Evolutionary conservation across 768 basidiomycete genomes (phyloP).

Genomic region (Leccinum variicolor): DNA sequence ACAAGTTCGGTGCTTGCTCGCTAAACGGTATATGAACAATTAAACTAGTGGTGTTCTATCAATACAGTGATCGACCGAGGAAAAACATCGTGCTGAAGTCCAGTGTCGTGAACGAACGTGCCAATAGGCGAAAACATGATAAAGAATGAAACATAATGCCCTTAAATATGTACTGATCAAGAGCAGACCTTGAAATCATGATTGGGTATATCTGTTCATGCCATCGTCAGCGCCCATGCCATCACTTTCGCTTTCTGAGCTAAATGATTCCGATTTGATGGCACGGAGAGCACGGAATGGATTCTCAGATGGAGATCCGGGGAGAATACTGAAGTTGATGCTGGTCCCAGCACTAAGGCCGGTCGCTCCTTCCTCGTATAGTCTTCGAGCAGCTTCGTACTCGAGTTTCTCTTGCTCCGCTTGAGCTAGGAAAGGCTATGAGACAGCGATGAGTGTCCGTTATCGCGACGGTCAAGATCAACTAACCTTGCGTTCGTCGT

Average conservation of each 20-base stretch:
- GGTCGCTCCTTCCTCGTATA: conserved; percentile 82
- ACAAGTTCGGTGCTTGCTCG: conserved; percentile 19
- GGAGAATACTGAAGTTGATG: conserved; percentile 82
- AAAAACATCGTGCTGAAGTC: conserved; percentile 32
- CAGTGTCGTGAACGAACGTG: conserved; percentile 29
- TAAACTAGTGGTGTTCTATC: conserved; percentile 35
- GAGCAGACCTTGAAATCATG: conserved; percentile 26
- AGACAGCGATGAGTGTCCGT: conserved; percentile 15
- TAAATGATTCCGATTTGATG: conserved; percentile 58
- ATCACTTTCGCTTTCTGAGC: conserved; percentile 72
- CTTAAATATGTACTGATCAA: conserved; percentile 6
- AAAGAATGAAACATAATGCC: conserved; percentile 16
- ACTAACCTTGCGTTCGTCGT: conserved; percentile 87
- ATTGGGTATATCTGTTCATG: conserved; percentile 35
- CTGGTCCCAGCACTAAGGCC: conserved; percentile 62
- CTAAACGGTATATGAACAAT: conserved; percentile 30
- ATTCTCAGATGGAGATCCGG: conserved; percentile 56
- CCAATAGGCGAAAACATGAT: conserved; percentile 18
- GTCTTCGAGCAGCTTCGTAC: conserved; percentile 79
- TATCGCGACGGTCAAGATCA: background rate
- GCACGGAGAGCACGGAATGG: conserved; percentile 39
- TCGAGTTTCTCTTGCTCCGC: conserved; percentile 95
- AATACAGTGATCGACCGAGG: conserved; percentile 38
- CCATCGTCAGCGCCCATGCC: conserved; percentile 52
- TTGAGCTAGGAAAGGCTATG: conserved; percentile 85